Conservation (phyloP, 441 rosid species). For the Kokia cookei region DNA sequence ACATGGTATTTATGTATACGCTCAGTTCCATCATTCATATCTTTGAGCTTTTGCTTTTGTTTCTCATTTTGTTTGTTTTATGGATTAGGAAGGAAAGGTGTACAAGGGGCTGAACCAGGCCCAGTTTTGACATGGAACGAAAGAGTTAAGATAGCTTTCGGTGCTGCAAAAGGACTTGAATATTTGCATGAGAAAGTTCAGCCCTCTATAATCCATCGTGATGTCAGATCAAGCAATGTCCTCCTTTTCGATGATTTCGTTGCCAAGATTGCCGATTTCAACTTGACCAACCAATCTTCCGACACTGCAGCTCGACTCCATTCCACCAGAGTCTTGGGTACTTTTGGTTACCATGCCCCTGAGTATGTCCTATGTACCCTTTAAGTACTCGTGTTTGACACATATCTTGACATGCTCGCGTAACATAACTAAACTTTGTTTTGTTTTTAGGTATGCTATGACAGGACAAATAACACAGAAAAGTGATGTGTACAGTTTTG, state of each 20-base stretch:
- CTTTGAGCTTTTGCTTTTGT: no score
- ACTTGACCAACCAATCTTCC: constrained; percentile 72
- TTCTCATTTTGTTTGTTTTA: not conserved
- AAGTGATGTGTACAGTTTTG: constrained; percentile 95
- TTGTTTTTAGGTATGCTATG: constrained; percentile 73
- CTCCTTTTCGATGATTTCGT: constrained; percentile 65
- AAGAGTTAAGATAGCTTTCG: constrained; percentile 77
- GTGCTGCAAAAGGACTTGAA: constrained; percentile 93
- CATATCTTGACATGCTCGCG: not conserved
- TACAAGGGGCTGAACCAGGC: constrained; percentile 88
- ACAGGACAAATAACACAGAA: constrained; percentile 94
- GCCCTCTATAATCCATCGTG: constrained; percentile 83
- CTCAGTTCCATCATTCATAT: not conserved
- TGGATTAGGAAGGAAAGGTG: constrained; percentile 76
- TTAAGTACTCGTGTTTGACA: not conserved
- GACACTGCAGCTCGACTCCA: constrained; percentile 85
- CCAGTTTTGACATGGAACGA: constrained; percentile 79
- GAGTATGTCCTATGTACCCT: constrained; percentile 39
- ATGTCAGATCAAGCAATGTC: constrained; percentile 91
- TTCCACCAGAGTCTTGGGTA: constrained; percentile 90
- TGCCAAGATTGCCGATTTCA: constrained; percentile 88
- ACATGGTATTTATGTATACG: constrained; percentile 44
- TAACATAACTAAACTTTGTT: not conserved
- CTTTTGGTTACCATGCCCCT: constrained; percentile 97
- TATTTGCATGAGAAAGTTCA: constrained; percentile 88